These are phyloP conservation scores for Solanum piurae DNA, from an alignment of 257 asterid species.

Conservation along the genomic window DNA sequence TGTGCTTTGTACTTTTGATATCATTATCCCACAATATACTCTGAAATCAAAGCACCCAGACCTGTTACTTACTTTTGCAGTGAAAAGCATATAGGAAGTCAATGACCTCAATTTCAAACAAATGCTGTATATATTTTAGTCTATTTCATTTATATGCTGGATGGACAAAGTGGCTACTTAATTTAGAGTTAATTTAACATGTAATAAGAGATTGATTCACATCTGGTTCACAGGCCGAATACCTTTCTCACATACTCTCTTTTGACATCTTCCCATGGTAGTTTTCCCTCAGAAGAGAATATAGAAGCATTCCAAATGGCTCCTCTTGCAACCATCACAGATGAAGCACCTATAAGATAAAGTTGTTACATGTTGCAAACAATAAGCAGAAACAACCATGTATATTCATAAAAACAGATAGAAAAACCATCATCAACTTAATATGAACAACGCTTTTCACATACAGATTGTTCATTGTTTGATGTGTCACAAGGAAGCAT, in stretches of 20 bases:
- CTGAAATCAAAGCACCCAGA: conserved; percentile 28
- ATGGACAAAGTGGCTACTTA: not conserved
- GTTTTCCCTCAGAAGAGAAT: conserved; percentile 62
- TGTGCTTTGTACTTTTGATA: conserved; percentile 68
- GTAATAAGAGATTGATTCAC: not conserved
- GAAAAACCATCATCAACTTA: not conserved
- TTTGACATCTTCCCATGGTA: conserved; percentile 75
- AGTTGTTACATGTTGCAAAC: not conserved
- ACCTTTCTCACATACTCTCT: conserved; percentile 80
- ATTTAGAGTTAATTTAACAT: not conserved
- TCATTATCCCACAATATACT: conserved; percentile 95
- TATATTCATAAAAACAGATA: not conserved
- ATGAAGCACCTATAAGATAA: conserved; percentile 63
- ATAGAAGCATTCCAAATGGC: conserved; percentile 97
- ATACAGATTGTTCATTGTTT: not conserved
- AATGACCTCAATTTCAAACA: not conserved
- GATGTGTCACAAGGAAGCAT: not conserved
- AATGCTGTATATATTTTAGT: not conserved
- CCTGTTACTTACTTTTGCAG: conserved; percentile 7
- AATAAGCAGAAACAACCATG: not conserved
- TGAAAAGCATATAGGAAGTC: not conserved
- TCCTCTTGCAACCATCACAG: conserved; percentile 96
- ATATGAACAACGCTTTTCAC: not conserved
- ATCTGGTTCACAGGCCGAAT: conserved; percentile 1
- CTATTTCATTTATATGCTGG: not conserved